Conservation (phyloP, 192 early-diverging fungal species). For the Linnemannia zychae region DNA sequence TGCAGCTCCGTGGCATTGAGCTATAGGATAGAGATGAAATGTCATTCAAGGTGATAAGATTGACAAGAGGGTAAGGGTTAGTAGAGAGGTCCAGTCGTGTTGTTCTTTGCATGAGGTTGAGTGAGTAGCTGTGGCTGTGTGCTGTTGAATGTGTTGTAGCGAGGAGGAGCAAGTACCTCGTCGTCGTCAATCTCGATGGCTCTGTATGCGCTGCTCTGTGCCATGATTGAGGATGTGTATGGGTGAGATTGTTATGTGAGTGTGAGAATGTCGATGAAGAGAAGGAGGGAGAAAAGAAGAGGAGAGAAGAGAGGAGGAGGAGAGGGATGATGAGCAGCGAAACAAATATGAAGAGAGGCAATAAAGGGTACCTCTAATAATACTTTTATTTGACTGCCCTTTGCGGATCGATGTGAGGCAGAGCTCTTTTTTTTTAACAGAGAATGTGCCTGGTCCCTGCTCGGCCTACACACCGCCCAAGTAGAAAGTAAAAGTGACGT, state of each 20-base stretch:
- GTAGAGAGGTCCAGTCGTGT: neutral
- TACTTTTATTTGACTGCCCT: neutral
- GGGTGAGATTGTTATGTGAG: neutral
- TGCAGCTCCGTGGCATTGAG: conserved; percentile 48
- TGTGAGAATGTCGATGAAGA: neutral
- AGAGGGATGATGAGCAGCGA: conserved; percentile 4
- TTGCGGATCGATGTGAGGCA: neutral
- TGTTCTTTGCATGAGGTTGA: neutral
- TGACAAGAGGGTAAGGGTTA: neutral
- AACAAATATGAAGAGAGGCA: neutral
- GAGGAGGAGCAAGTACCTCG: conserved; percentile 12
- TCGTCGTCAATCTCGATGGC: conserved; percentile 54
- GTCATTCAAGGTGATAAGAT: neutral
- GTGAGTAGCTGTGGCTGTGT: neutral
- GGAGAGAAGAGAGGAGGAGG: neutral
- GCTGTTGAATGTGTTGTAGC: neutral
- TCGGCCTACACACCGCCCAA: neutral
- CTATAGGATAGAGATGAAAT: neutral
- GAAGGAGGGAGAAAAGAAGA: neutral
- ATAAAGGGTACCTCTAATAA: neutral
- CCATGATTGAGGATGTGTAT: neutral
- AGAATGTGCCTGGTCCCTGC: neutral
- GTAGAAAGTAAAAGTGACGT: conserved; percentile 7
- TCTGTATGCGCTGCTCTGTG: conserved; percentile 39
- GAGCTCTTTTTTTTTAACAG: neutral